phyloP scores from a whole-genome alignment of 2,329 filamentous ascomycete genomes.

The Exophiala lecanii-corni region DNA sequence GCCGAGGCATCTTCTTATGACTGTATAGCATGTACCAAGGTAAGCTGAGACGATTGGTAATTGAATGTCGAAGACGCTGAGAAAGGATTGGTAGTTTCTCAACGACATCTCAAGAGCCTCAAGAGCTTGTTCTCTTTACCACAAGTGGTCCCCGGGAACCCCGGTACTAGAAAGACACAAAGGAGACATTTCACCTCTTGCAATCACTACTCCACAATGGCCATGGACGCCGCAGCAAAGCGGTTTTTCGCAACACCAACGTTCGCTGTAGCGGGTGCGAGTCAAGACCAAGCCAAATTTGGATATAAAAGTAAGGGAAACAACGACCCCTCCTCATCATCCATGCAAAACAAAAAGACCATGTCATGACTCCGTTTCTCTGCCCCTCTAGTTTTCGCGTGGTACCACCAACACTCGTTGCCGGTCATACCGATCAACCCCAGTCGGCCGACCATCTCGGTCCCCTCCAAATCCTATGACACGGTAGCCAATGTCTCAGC shows the following conservation, averaged over 20 bases:
- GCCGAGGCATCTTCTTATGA: background rate
- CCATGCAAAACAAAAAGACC: background rate
- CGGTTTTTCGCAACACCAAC: slow-evolving; percentile 73
- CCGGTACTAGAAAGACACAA: too few species aligned
- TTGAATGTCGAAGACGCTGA: too few species aligned
- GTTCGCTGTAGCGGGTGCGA: slow-evolving; percentile 88
- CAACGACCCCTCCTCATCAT: background rate
- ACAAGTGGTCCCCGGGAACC: background rate
- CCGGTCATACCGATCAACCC: slow-evolving; percentile 84
- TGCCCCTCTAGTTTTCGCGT: slow-evolving; percentile 66
- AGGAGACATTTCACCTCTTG: too few species aligned
- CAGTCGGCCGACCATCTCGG: slow-evolving; percentile 58
- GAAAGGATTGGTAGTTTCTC: too few species aligned
- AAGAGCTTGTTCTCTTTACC: background rate
- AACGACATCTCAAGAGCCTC: too few species aligned
- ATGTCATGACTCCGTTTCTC: slow-evolving; percentile 1
- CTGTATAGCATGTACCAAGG: too few species aligned
- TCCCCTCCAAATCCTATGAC: slow-evolving; percentile 54
- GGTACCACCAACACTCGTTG: slow-evolving; percentile 76
- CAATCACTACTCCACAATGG: slow-evolving; percentile 1
- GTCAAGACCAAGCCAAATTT: slow-evolving; percentile 77
- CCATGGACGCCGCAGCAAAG: slow-evolving; percentile 65
- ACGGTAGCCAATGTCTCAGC: slow-evolving; percentile 62
- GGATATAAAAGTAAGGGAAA: slow-evolving; percentile 57
- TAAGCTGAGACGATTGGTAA: too few species aligned